phyloP scores from a whole-genome alignment of 176 grass and related monocot species.

The Oryza australiensis region DNA sequence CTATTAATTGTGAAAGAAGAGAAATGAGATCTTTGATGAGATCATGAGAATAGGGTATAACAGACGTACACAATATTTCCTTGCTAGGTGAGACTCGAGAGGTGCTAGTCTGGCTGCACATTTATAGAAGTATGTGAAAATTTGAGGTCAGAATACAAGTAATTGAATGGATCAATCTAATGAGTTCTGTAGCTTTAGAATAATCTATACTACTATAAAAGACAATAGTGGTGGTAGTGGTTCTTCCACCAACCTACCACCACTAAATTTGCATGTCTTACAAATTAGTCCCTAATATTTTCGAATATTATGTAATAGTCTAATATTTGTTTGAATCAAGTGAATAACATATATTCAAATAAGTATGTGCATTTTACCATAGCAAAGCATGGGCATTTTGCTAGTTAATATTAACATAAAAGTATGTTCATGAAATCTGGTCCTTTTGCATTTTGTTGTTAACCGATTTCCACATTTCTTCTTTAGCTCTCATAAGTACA shows the following conservation, averaged over 20 bases:
- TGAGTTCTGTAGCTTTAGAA: neutral
- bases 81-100: neutral
- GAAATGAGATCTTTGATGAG: neutral
- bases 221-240: too few relatives aligned
- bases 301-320: too few relatives aligned
- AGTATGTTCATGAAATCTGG: constrained; percentile 10
- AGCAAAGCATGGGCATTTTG: too few relatives aligned
- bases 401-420: constrained; percentile 2
- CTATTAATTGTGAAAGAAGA: neutral
- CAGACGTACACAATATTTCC: neutral
- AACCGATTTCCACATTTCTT: neutral
- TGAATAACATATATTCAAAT: too few relatives aligned
- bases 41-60: neutral
- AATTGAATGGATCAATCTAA: neutral
- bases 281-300: too few relatives aligned
- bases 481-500: neutral
- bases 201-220: too few relatives aligned
- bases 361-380: too few relatives aligned
- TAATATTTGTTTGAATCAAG: too few relatives aligned
- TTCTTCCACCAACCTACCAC: too few relatives aligned
- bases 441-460: neutral
- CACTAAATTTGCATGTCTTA: too few relatives aligned
- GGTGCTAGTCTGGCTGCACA: neutral
- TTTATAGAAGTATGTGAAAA: neutral
- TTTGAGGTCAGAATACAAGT: constrained; percentile 1